Evolutionary conservation across 2,329 filamentous ascomycete genomes (phyloP).

Genomic region (Amphichorda felina): DNA sequence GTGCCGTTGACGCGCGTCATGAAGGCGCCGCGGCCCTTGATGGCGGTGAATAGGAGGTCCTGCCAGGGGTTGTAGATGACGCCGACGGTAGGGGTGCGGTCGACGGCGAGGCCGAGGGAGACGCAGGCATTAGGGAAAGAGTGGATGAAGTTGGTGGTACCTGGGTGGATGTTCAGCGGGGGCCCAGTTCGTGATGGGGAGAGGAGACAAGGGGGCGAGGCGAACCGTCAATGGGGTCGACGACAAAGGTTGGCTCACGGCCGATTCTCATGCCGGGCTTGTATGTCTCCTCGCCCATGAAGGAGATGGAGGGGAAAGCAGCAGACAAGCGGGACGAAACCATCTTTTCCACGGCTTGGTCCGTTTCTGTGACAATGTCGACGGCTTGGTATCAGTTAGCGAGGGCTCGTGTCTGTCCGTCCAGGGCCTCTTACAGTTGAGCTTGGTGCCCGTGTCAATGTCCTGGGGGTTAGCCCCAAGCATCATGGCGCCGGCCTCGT

Average conservation of each 20-base stretch:
- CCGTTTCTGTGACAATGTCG: constrained; percentile 58
- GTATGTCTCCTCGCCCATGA: constrained; percentile 72
- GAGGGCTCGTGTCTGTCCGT: background rate
- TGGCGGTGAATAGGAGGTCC: constrained; percentile 54
- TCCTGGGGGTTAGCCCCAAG: constrained; percentile 46
- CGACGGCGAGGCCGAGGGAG: constrained; percentile 59
- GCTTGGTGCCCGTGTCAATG: constrained; percentile 46
- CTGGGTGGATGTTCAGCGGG: constrained; percentile 5
- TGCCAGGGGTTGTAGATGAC: constrained; percentile 75
- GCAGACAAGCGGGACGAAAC: constrained; percentile 39
- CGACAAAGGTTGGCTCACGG: constrained; percentile 61
- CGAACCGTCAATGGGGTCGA: constrained; percentile 63
- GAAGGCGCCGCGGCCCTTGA: constrained; percentile 57
- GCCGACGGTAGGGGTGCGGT: constrained; percentile 51
- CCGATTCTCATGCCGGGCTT: constrained; percentile 52
- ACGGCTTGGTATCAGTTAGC: constrained; percentile 32
- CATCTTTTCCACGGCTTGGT: constrained; percentile 53
- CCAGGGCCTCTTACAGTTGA: constrained; percentile 41
- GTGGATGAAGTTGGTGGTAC: constrained; percentile 71
- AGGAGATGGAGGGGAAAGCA: constrained; percentile 44
- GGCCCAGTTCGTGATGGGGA: background rate
- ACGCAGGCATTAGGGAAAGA: constrained; percentile 64
- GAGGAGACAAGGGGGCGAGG: constrained; percentile 1
- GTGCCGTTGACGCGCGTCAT: constrained; percentile 31
- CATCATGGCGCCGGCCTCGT: constrained; percentile 55